Percentiles rank a stretch among this genome's conserved stretches.
These are phyloP conservation scores for Xylaria sp. DNA, from an alignment of 2,329 filamentous ascomycete species.

Conservation along the genomic window DNA sequence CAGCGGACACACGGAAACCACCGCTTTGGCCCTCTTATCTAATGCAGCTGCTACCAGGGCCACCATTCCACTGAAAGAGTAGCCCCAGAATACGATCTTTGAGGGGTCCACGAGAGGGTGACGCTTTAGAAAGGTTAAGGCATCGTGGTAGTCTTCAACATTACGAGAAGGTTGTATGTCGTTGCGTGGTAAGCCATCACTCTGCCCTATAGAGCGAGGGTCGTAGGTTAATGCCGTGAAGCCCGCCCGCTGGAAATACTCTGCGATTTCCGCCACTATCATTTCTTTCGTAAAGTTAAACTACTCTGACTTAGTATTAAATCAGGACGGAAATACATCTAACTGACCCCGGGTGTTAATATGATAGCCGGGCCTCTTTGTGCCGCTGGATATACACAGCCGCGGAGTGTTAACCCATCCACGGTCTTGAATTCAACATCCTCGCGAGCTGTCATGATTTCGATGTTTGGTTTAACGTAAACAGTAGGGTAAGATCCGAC, in stretches of 20 bases:
- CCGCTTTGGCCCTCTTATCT: conserved; percentile 42
- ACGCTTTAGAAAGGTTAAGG: conserved; percentile 59
- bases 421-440: conserved; percentile 54
- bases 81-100: conserved; percentile 48
- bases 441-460: conserved; percentile 23
- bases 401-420: conserved; percentile 53
- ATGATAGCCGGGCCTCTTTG: conserved; percentile 45
- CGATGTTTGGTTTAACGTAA: background rate
- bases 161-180: conserved; percentile 50
- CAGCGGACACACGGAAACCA: conserved; percentile 43
- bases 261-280: conserved; percentile 48
- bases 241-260: conserved; percentile 47
- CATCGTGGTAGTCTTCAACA: conserved; percentile 48
- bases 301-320: background rate
- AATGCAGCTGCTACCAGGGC: conserved; percentile 44
- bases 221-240: conserved; percentile 53
- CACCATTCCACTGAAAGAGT: conserved; percentile 45
- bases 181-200: conserved; percentile 53
- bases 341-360: conserved; percentile 45
- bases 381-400: conserved; percentile 50
- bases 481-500: background rate
- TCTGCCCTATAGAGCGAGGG: conserved; percentile 49
- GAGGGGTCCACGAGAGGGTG: conserved; percentile 50
- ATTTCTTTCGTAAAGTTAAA: conserved; percentile 43
- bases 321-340: background rate